Conservation (phyloP, 768 basidiomycete species). For the Mycena latifolia region DNA sequence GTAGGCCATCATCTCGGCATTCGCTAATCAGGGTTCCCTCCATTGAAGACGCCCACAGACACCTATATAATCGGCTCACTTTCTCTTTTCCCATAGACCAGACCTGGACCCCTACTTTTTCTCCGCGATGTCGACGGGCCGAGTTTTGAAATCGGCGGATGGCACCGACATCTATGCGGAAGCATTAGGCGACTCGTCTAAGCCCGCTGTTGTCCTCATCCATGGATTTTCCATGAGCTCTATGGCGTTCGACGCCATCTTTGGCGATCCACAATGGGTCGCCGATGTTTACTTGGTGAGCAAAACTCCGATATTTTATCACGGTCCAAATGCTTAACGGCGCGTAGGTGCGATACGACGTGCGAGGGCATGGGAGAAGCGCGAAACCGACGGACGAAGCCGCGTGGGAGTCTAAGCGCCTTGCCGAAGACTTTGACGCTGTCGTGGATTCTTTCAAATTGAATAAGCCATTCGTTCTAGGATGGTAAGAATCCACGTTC, state of each 20-base stretch:
- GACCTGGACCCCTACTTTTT: not conserved
- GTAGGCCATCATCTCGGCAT: not conserved
- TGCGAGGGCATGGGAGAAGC: conserved; percentile 49
- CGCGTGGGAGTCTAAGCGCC: conserved; percentile 43
- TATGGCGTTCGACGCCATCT: conserved; percentile 51
- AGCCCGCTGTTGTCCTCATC: conserved; percentile 53
- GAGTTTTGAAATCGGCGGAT: conserved; percentile 49
- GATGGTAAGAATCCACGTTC: conserved; percentile 43
- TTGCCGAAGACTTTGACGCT: conserved; percentile 48
- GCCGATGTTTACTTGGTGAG: conserved; percentile 44
- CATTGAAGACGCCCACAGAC: not conserved
- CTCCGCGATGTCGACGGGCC: conserved; percentile 16
- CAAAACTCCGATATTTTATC: not conserved
- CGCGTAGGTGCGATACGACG: conserved; percentile 47
- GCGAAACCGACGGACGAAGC: conserved; percentile 42
- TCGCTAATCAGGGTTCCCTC: conserved; percentile 4
- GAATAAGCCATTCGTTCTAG: conserved; percentile 45
- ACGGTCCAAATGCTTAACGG: not conserved
- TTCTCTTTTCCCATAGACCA: too few species aligned
- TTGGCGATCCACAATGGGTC: conserved; percentile 45
- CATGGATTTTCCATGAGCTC: conserved; percentile 50
- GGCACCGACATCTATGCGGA: conserved; percentile 54
- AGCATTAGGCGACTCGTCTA: conserved; percentile 50
- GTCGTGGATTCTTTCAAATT: conserved; percentile 46
- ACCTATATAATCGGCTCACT: not conserved